Evolutionary conservation across 257 asterid species (phyloP).

Genomic region (Gynochthodes officinalis): DNA sequence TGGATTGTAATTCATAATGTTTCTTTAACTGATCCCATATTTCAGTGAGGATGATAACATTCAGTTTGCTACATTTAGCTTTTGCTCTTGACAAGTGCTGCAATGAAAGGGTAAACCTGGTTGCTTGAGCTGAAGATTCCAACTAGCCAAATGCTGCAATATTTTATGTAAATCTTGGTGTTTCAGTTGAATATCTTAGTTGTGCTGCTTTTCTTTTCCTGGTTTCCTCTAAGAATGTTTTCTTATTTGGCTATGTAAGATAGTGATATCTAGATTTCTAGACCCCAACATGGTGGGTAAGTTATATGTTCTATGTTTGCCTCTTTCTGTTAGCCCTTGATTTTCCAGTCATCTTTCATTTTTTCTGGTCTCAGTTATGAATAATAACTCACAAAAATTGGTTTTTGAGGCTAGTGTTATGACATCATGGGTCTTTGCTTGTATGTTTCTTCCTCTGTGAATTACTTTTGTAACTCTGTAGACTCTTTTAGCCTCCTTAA

Average conservation of each 20-base stretch:
- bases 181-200: background rate
- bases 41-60: background rate
- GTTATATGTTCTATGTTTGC: background rate
- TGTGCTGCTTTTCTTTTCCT: background rate
- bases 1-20: background rate
- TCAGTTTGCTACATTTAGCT: background rate
- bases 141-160: constrained; percentile 2
- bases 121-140: background rate
- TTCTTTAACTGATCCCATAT: background rate
- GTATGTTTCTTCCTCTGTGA: background rate
- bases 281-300: background rate
- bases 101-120: background rate
- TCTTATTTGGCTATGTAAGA: background rate
- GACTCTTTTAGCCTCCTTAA: background rate
- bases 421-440: background rate
- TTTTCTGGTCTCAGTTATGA: background rate
- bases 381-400: background rate
- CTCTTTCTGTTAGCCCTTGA: background rate
- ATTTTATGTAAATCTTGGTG: constrained; percentile 1
- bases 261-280: background rate
- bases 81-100: background rate
- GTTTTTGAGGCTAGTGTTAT: background rate
- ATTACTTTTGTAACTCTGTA: background rate
- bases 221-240: background rate
- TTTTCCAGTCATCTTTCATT: background rate